Conservation (phyloP, 345 rosid species). For the Gossypium bickii region DNA sequence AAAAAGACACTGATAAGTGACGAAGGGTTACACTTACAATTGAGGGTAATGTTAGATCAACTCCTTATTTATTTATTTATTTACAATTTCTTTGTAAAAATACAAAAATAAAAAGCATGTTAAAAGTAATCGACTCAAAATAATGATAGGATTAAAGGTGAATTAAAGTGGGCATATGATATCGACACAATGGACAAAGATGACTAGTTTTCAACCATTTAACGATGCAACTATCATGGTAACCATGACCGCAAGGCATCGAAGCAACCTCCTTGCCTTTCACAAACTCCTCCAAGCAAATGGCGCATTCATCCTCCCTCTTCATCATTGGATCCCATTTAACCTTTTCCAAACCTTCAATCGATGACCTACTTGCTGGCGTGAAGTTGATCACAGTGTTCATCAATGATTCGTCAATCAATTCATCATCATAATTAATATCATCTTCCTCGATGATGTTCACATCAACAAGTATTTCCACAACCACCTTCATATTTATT, state of each 20-base stretch:
- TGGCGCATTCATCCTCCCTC: neutral
- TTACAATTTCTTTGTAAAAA: no score
- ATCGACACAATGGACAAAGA: neutral
- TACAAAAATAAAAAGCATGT: no score
- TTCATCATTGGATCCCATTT: neutral
- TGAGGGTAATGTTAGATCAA: no score
- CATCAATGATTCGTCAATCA: neutral
- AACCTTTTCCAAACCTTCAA: neutral
- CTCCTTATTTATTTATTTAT: no score
- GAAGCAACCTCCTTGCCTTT: neutral
- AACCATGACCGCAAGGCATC: neutral
- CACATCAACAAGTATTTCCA: neutral
- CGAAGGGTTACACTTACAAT: no score
- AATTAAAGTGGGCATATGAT: neutral
- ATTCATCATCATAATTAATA: neutral
- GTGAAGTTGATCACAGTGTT: neutral
- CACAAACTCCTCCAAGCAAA: conserved; percentile 5
- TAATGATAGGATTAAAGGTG: no score
- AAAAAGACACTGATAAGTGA: no score
- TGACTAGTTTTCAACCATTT: neutral
- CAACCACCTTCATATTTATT: neutral
- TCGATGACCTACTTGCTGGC: neutral
- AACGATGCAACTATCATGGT: neutral
- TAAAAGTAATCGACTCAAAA: no score
- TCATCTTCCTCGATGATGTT: neutral